Conservation (phyloP, 2,329 filamentous ascomycete species). For the Aphanoascus verrucosus region DNA sequence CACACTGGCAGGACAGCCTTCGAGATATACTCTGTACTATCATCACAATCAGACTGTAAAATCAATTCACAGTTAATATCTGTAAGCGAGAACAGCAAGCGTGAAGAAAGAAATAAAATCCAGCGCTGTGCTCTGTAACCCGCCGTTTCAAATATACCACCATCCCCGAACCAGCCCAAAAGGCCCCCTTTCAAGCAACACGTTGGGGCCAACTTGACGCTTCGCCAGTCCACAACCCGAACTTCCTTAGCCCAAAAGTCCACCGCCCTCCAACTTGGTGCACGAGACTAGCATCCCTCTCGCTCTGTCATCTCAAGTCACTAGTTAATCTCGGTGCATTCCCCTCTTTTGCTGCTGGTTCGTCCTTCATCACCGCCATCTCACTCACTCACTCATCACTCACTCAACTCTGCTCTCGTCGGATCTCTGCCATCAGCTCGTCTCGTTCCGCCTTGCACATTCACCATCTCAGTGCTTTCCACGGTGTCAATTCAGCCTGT, state of each 20-base stretch:
- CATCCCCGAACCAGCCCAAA: neutral
- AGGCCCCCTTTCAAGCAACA: neutral
- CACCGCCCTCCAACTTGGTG: neutral
- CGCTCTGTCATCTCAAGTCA: neutral
- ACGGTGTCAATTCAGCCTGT: too few relatives aligned
- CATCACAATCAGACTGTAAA: too few relatives aligned
- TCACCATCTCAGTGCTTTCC: too few relatives aligned
- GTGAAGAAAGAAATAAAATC: too few relatives aligned
- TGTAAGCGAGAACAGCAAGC: too few relatives aligned
- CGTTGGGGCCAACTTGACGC: neutral
- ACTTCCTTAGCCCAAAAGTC: neutral
- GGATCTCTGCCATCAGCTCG: neutral
- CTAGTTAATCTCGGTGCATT: neutral
- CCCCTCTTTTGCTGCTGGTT: neutral
- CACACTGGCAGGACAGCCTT: too few relatives aligned
- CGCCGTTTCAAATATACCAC: neutral
- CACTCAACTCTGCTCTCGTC: neutral
- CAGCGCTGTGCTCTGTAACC: neutral
- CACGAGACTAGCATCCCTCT: too few relatives aligned
- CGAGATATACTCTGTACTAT: too few relatives aligned
- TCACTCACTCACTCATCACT: neutral
- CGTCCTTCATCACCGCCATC: neutral
- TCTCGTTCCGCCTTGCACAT: neutral
- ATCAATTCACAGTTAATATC: too few relatives aligned
- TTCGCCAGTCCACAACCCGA: neutral